phyloP scores from a whole-genome alignment of 176 grass and related monocot genomes.

The Lolium perenne region DNA sequence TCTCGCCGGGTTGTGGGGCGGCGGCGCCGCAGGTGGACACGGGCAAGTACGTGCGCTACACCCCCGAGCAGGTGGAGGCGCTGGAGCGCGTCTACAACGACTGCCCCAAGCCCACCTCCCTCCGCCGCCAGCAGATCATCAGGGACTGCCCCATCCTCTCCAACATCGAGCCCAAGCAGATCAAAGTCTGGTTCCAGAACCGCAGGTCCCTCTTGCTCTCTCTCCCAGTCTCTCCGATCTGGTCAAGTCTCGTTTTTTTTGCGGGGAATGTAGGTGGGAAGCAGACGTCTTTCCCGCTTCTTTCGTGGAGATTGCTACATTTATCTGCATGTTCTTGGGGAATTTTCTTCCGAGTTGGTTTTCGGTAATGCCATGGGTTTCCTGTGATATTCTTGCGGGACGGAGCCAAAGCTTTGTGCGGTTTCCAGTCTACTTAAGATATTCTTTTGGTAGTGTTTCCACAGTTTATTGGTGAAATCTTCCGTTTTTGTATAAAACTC shows the following conservation, averaged over 20 bases:
- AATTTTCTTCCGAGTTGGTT: background rate
- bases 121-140: slow-evolving; percentile 88
- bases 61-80: slow-evolving; percentile 97
- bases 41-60: slow-evolving; percentile 98
- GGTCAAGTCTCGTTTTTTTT: background rate
- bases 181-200: slow-evolving; percentile 99
- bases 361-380: background rate
- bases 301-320: background rate
- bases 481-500: background rate
- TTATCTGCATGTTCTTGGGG: background rate
- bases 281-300: background rate
- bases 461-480: background rate
- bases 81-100: slow-evolving; percentile 96
- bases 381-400: background rate
- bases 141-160: slow-evolving; percentile 85
- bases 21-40: slow-evolving; percentile 67
- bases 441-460: background rate
- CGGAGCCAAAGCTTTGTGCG: background rate
- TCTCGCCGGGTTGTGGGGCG: slow-evolving; percentile 36
- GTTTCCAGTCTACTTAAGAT: background rate
- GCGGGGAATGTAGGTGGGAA: background rate
- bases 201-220: slow-evolving; percentile 61
- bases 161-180: slow-evolving; percentile 99
- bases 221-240: background rate
- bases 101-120: slow-evolving; percentile 96